A percentile compares a stretch with the other conserved stretches of the same genome.
These are phyloP conservation scores for Collybia sordida DNA, from an alignment of 768 basidiomycete genomes.

Conservation along the genomic window DNA sequence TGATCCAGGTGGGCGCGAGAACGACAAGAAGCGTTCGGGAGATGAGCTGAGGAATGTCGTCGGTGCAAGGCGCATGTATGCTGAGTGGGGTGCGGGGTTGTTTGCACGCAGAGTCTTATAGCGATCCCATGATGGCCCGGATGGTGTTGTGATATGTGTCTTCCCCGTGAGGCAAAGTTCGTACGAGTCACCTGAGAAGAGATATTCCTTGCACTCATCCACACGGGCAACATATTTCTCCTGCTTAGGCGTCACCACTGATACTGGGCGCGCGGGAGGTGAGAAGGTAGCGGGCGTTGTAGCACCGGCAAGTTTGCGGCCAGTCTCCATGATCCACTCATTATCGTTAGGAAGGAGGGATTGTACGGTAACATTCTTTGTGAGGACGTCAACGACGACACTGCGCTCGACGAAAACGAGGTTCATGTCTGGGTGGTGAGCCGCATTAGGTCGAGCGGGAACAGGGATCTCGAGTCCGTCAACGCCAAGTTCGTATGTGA, in stretches of 20 bases:
- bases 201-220: slow-evolving; percentile 63
- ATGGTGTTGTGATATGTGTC: slow-evolving; percentile 54
- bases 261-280: slow-evolving; percentile 9
- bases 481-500: slow-evolving; percentile 80
- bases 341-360: slow-evolving; percentile 58
- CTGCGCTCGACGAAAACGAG: slow-evolving; percentile 79
- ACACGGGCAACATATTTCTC: slow-evolving; percentile 67
- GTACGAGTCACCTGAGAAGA: slow-evolving; percentile 87
- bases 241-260: slow-evolving; percentile 55
- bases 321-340: slow-evolving; percentile 54
- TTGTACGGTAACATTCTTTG: slow-evolving; percentile 57
- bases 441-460: slow-evolving; percentile 26
- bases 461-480: slow-evolving; percentile 42
- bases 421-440: slow-evolving; percentile 67
- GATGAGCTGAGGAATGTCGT: slow-evolving; percentile 82
- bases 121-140: slow-evolving; percentile 64
- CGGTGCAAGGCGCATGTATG: slow-evolving; percentile 74
- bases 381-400: slow-evolving; percentile 61
- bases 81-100: slow-evolving; percentile 90
- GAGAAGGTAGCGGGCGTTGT: slow-evolving; percentile 21
- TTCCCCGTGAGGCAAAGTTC: slow-evolving; percentile 88
- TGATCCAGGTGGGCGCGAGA: slow-evolving; percentile 57
- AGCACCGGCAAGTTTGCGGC: slow-evolving; percentile 7
- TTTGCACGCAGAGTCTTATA: slow-evolving; percentile 67
- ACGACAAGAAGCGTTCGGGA: slow-evolving; percentile 90